A percentile compares a stretch with the other conserved stretches of the same genome.
phyloP scores from a whole-genome alignment of 345 rosid genomes.

The Lepidium aucheri region DNA sequence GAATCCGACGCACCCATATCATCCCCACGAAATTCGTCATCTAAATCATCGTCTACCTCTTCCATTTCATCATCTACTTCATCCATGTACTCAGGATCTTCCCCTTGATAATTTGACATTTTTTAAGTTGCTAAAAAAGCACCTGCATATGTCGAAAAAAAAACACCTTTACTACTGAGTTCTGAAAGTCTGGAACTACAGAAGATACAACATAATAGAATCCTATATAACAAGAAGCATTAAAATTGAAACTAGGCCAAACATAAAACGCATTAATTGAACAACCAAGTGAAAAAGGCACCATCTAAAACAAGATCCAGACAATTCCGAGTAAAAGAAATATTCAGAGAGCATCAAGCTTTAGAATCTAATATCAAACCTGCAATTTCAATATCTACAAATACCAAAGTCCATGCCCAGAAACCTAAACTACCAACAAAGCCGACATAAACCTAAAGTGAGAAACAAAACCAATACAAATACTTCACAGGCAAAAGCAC shows the following conservation, averaged over 20 bases:
- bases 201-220: not conserved
- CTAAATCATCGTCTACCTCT: slow-evolving; percentile 26
- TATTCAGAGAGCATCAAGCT: too few relatives aligned
- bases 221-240: not conserved
- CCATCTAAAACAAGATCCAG: not conserved
- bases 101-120: slow-evolving; percentile 57
- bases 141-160: slow-evolving; percentile 11
- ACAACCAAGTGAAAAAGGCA: not conserved
- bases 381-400: not conserved
- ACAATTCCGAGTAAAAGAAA: not conserved
- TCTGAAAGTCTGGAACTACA: not conserved
- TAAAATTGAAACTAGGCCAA: too few relatives aligned
- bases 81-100: slow-evolving; percentile 57
- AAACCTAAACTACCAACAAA: not conserved
- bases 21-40: slow-evolving; percentile 40
- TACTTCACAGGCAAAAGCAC: too few relatives aligned
- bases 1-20: slow-evolving; percentile 51
- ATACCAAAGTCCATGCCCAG: too few relatives aligned
- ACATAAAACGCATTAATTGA: not conserved
- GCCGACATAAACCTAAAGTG: not conserved
- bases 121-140: not conserved
- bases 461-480: not conserved
- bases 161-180: not conserved
- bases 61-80: slow-evolving; percentile 53
- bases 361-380: not conserved